Conservation (phyloP, 306 rosid species). For the Inga oerstediana region DNA sequence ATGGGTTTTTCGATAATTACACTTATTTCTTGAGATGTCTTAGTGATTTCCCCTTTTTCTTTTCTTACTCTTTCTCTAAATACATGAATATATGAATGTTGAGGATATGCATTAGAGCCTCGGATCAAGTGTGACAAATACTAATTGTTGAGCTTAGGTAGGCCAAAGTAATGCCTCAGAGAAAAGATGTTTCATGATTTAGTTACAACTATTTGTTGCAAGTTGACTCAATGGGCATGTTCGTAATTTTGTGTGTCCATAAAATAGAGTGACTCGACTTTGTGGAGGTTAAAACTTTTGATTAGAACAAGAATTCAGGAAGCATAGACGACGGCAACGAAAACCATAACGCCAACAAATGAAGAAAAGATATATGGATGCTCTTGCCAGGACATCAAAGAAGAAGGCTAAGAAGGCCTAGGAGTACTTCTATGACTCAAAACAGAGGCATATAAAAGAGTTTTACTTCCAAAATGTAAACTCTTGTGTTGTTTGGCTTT, state of each 20-base stretch:
- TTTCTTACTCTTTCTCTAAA: not conserved
- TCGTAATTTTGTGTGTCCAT: constrained; percentile 11
- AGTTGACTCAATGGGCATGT: constrained; percentile 22
- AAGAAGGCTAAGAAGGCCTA: constrained; percentile 54
- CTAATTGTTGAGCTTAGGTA: not conserved
- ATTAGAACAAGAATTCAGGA: constrained; percentile 58
- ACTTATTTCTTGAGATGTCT: too few species aligned
- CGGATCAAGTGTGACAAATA: not conserved
- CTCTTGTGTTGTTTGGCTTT: constrained; percentile 5
- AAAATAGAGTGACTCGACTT: constrained; percentile 73
- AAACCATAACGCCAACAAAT: constrained; percentile 45
- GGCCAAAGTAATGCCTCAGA: not conserved
- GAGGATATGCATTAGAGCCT: not conserved
- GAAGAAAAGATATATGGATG: constrained; percentile 67
- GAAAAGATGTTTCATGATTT: not conserved
- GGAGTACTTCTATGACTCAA: constrained; percentile 3
- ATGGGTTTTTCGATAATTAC: too few species aligned
- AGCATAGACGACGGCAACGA: constrained; percentile 47
- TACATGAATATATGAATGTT: not conserved
- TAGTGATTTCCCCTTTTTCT: not conserved
- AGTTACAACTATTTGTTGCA: not conserved
- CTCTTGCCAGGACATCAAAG: constrained; percentile 67
- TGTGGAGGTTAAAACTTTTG: constrained; percentile 81
- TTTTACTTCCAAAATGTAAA: constrained; percentile 19
- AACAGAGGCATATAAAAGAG: not conserved